A percentile compares a stretch with the other conserved stretches of the same genome.
Evolutionary conservation across 2,329 filamentous ascomycete species (phyloP).

Genomic region (Phialocephala sp.): DNA sequence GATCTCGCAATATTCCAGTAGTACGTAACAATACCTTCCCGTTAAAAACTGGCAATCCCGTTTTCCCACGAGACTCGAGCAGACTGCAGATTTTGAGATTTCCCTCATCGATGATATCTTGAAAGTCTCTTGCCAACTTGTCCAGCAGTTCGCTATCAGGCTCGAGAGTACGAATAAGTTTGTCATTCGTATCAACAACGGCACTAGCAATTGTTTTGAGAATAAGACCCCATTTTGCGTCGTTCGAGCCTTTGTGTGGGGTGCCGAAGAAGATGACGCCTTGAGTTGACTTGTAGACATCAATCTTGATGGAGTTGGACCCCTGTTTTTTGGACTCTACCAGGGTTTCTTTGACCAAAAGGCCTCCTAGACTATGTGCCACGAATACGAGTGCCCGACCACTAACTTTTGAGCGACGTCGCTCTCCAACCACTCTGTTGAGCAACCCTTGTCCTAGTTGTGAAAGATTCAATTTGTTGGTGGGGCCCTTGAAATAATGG

Average conservation of each 20-base stretch:
- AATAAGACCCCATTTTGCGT: neutral
- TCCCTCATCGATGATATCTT: neutral
- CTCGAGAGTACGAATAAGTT: neutral
- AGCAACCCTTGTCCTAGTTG: slow-evolving; percentile 25
- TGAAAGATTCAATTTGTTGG: slow-evolving; percentile 16
- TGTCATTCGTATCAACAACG: neutral
- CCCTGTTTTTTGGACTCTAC: slow-evolving; percentile 8
- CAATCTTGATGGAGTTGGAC: slow-evolving; percentile 4
- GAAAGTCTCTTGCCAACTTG: neutral
- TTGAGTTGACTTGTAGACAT: slow-evolving; percentile 72
- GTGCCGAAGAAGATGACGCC: slow-evolving; percentile 78
- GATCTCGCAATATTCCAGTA: neutral
- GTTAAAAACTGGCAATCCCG: neutral
- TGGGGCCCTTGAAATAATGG: slow-evolving; percentile 3
- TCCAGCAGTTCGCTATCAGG: neutral
- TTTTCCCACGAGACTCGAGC: neutral
- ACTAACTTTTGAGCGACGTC: slow-evolving; percentile 14
- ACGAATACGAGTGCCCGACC: slow-evolving; percentile 59
- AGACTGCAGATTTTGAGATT: neutral
- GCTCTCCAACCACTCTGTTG: slow-evolving; percentile 27
- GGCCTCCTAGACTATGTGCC: slow-evolving; percentile 73
- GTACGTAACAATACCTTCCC: neutral
- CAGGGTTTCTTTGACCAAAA: slow-evolving; percentile 65
- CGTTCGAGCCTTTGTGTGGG: slow-evolving; percentile 63
- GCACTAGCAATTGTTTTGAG: neutral